Base-by-base conservation (phyloP, 2,329 filamentous ascomycete genomes). In the Fusarium sp. region DNA sequence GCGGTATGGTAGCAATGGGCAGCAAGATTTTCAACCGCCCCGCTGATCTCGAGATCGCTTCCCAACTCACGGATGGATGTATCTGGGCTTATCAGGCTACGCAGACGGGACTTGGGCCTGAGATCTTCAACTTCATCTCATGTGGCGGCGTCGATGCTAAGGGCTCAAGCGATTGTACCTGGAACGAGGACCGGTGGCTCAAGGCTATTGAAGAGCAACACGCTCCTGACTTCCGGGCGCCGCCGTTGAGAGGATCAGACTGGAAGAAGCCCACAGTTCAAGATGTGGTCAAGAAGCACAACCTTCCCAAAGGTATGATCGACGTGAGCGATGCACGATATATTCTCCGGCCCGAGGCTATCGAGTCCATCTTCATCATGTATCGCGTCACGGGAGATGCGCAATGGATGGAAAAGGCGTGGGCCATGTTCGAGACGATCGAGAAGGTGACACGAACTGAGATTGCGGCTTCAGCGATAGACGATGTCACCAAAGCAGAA, bases 361-460 rank as follows among this genome's bases (percentile, higher is more conserved):
- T 95, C 70, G 93, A 95, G 83, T 93, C 91, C 24, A 91, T 95
- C 20, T 95, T 93, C 82, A 89, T 94, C 79, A 90, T 95, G 88
- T 93, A 91, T 80, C 88, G 92, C 64, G 85, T 93, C 65, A 94
- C 92, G 0, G 92, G 92, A 31, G 89, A 93, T 71, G 74, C 85
- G 3, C 83, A 85, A 54, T 92, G 90, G 86, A 89, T 89, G 77
- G 87, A 92, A 65, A 90, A 90, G 78, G 92, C 91, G 4, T 94
- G 92, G 92, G 84, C 85, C 61, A 94, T 95, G 92, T 94, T 94
- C 78, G 79, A 87, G 61, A 86, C 88, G 14, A 86, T 95, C 38
- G 84, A 89, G 64, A 85, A 85, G 74, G 83, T 89, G 74, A 93
- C 92, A 18, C 85, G 86, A 31, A 90, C 91, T 1, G 82, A 86